phyloP scores from a whole-genome alignment of 148 eudicot genomes.

The Rhododendron mucronatum region DNA sequence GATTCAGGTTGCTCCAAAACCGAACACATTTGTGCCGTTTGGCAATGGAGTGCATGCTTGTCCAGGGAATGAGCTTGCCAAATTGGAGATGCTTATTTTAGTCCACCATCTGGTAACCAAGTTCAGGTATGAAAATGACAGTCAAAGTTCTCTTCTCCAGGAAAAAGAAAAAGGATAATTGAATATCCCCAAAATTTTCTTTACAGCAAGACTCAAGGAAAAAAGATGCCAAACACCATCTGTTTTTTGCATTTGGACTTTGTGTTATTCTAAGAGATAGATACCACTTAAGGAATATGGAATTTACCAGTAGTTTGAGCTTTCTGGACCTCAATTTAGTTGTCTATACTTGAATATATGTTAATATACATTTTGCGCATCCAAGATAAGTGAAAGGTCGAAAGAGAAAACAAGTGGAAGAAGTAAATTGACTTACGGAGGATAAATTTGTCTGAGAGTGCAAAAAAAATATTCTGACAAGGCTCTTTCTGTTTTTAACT shows the following conservation, averaged over 20 bases:
- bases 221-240: background rate
- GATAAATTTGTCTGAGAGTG: background rate
- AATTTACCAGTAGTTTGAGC: background rate
- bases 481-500: background rate
- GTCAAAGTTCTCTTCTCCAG: background rate
- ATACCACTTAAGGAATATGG: background rate
- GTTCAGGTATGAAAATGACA: slow-evolving; percentile 49
- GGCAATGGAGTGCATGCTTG: slow-evolving; percentile 89
- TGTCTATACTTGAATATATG: background rate
- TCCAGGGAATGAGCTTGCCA: slow-evolving; percentile 92
- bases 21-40: slow-evolving; percentile 85
- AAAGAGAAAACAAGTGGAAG: background rate
- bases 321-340: background rate
- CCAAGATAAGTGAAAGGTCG: background rate
- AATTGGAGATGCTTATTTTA: slow-evolving; percentile 66
- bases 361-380: background rate
- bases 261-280: background rate
- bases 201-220: background rate
- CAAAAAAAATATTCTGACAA: background rate
- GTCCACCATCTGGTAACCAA: slow-evolving; percentile 73
- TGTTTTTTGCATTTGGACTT: background rate
- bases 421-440: background rate
- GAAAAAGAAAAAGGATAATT: background rate
- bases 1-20: slow-evolving; percentile 59
- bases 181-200: background rate